Evolutionary conservation across 177 flowering plant species (phyloP).

Genomic region (Vitis hybrid): DNA sequence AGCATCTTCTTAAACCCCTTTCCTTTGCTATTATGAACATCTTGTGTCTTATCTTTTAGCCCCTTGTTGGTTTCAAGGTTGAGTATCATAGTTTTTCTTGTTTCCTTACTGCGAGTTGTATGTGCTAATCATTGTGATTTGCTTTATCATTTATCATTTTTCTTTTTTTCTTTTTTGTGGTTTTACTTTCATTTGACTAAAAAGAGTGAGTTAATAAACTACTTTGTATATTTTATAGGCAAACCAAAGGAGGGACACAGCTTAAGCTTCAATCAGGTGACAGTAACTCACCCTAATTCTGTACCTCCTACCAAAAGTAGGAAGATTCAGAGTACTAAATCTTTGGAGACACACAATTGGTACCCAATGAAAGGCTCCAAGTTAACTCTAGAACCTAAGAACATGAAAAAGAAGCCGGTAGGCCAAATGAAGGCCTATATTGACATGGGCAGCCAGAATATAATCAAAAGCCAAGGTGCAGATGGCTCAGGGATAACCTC

Average conservation of each 20-base stretch:
- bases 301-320: slow-evolving; percentile 25
- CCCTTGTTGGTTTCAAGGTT: not conserved
- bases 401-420: slow-evolving; percentile 34
- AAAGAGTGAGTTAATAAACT: not conserved
- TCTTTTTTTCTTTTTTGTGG: too few relatives aligned
- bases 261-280: slow-evolving; percentile 25
- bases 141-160: not conserved
- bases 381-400: slow-evolving; percentile 33
- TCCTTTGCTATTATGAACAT: not conserved
- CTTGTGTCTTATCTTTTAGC: too few relatives aligned
- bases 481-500: slow-evolving; percentile 89
- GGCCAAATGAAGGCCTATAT: slow-evolving; percentile 29
- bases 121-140: not conserved
- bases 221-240: slow-evolving; percentile 37
- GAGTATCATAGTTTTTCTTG: not conserved
- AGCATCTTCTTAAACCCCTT: not conserved
- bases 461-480: slow-evolving; percentile 65
- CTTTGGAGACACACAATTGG: slow-evolving; percentile 19
- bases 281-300: slow-evolving; percentile 29
- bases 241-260: slow-evolving; percentile 31
- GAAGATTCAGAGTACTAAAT: slow-evolving; percentile 29
- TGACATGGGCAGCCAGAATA: slow-evolving; percentile 29
- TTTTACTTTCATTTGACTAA: not conserved
- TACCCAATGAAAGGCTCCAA: slow-evolving; percentile 30
- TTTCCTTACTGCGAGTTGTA: not conserved